phyloP scores from a whole-genome alignment of 495 filamentous ascomycete species.

The Copromyces sp. region DNA sequence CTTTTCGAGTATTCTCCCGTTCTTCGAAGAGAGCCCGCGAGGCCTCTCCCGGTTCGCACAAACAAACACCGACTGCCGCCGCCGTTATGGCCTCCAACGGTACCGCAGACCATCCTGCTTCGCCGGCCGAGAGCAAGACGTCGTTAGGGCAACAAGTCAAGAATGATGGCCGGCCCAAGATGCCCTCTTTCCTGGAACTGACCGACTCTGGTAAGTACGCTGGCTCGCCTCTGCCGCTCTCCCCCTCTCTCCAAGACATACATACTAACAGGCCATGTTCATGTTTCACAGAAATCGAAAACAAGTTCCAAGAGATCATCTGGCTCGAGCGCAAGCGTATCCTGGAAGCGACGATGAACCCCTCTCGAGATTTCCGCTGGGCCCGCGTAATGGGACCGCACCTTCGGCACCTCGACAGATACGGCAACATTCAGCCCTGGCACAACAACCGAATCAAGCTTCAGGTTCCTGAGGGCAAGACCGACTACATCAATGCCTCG shows the following conservation, averaged over 20 bases:
- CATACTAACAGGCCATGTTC: conserved; percentile 3
- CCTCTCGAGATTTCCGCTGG: conserved; percentile 43
- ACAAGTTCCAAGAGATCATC: conserved; percentile 50
- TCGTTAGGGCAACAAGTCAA: background rate
- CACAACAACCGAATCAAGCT: conserved; percentile 77
- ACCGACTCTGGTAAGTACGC: conserved; percentile 16
- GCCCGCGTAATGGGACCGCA: conserved; percentile 43
- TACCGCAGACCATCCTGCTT: conserved; percentile 17
- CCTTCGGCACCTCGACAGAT: conserved; percentile 54
- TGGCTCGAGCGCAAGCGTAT: conserved; percentile 52
- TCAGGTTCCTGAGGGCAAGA: conserved; percentile 63
- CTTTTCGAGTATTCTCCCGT: conserved; percentile 23
- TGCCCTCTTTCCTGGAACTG: conserved; percentile 36
- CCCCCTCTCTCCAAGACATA: background rate
- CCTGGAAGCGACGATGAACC: conserved; percentile 31
- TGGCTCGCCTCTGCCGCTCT: background rate
- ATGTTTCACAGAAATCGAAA: conserved; percentile 31
- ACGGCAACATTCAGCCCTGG: conserved; percentile 79
- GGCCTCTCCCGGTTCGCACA: conserved; percentile 24
- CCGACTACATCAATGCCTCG: conserved; percentile 95
- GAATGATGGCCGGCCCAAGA: conserved; percentile 13
- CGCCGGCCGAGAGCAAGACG: conserved; percentile 9
- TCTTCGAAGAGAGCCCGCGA: conserved; percentile 34
- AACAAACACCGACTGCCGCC: conserved; percentile 19
- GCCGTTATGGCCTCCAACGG: conserved; percentile 11